Conservation (phyloP, 768 basidiomycete genomes). For the Kwoniella pini region DNA sequence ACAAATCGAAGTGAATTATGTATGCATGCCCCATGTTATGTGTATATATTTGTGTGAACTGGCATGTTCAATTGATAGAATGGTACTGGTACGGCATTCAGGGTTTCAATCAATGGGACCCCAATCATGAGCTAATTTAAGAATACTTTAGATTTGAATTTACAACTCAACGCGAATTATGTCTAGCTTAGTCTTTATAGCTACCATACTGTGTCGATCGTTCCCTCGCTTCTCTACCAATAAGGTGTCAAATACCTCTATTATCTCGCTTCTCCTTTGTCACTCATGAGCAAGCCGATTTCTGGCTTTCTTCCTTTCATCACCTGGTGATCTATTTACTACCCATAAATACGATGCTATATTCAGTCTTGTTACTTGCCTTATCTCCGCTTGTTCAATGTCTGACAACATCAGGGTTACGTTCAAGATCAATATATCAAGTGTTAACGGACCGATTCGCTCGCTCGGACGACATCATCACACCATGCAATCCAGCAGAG, state of each 20-base stretch:
- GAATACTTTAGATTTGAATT: too few relatives aligned
- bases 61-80: not conserved
- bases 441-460: conserved; percentile 56
- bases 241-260: too few relatives aligned
- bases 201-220: too few relatives aligned
- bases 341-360: conserved; percentile 3
- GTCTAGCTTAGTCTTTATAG: too few relatives aligned
- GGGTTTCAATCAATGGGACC: not conserved
- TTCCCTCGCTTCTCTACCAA: too few relatives aligned
- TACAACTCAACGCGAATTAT: too few relatives aligned
- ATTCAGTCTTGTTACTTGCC: conserved; percentile 7
- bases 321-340: too few relatives aligned
- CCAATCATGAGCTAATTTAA: not conserved
- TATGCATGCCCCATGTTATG: not conserved
- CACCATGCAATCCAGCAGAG: conserved; percentile 28
- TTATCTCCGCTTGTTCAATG: conserved; percentile 8
- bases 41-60: not conserved
- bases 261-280: too few relatives aligned
- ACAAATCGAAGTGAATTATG: not conserved
- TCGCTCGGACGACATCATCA: conserved; percentile 20
- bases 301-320: too few relatives aligned
- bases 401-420: conserved; percentile 30
- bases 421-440: conserved; percentile 45
- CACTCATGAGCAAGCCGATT: too few relatives aligned
- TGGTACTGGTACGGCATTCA: not conserved